Evolutionary conservation across 2,329 filamentous ascomycete genomes (phyloP), one percentile per base, ranked within the genome.

Genomic region (Cordyceps militaris): DNA sequence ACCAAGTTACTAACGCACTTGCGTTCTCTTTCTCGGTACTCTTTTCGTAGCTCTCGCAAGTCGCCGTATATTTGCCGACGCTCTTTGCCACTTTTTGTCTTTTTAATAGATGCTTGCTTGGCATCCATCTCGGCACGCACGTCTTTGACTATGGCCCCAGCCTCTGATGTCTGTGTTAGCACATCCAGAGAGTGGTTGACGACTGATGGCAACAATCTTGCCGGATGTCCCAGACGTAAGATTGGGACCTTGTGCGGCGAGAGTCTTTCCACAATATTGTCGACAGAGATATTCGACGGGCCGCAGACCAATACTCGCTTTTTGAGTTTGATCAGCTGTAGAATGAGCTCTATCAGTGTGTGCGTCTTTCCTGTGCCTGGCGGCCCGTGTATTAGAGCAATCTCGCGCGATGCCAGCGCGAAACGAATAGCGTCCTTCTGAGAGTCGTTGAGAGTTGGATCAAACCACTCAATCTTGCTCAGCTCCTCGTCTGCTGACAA

Each of bases 291-390:
- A 69, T 99, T 99, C 30, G 91, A 96, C 0, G 94, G 94, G 0
- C 93, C 94, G 66, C 94, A 97, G n/a, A 97, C 93, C 1, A 97
- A 79, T 11, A 97, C 78, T 1, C 91, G 84, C 56, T 86, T 80
- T 34, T 85, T 81, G 24, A 83, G 82, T 67, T 86, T 86, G 56
- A 95, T 77, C 64, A 97, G 76, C 68, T 99, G 94, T n/a, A 95
- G 78, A 60, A 99, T 96, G 13, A 99, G 79, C 71, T 99, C 94
- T 60, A 99, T 93, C 40, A 99, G 75, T 0, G 94, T 97, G 69
- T 97, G 93, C 0, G 94, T 99, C 72, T 99, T 99, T 50, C 94
- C 94, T 0, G 94, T 99, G 78, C 94, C 94, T 1, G 94, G 94
- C 0, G 94, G 94, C 0, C 94, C 94, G 69, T 99, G 94, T 56